These are phyloP conservation scores for Allantophomopsis lycopodina DNA, from an alignment of 2,329 filamentous ascomycete genomes.

Conservation along the genomic window DNA sequence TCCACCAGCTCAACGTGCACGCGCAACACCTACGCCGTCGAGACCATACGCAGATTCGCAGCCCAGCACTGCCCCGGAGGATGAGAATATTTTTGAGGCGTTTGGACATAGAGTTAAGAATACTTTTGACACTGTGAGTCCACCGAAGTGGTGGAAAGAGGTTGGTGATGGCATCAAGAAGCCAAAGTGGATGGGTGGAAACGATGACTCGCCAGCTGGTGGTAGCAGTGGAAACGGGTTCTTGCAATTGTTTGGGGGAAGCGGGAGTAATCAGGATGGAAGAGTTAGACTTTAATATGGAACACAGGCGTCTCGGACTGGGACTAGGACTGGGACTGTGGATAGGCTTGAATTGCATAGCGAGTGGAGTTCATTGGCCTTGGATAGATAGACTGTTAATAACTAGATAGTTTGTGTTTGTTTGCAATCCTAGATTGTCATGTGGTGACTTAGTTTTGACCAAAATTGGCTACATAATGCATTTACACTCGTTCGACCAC, in stretches of 20 bases:
- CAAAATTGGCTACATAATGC: no score
- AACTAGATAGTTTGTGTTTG: background rate
- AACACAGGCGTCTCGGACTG: background rate
- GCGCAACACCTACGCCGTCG: conserved; percentile 15
- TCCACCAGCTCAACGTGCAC: conserved; percentile 14
- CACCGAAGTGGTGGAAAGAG: conserved; percentile 71
- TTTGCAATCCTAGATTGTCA: no score
- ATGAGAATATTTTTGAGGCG: conserved; percentile 72
- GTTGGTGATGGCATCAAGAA: conserved; percentile 56
- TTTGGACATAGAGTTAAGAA: conserved; percentile 82
- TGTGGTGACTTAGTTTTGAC: no score
- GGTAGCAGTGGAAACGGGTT: conserved; percentile 26
- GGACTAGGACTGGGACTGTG: no score
- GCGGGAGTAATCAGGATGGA: conserved; percentile 23
- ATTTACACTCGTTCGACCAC: no score
- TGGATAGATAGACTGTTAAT: background rate
- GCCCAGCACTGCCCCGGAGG: conserved; percentile 35
- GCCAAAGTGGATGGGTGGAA: conserved; percentile 68
- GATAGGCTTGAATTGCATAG: conserved; percentile 1
- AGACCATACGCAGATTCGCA: conserved; percentile 28
- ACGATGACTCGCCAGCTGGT: conserved; percentile 25
- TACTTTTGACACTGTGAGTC: conserved; percentile 72
- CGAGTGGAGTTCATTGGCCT: conserved; percentile 1
- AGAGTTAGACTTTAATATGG: conserved; percentile 15
- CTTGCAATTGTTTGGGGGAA: conserved; percentile 43